phyloP scores from a whole-genome alignment of 176 grass and related monocot genomes.

The Musa acuminata region DNA sequence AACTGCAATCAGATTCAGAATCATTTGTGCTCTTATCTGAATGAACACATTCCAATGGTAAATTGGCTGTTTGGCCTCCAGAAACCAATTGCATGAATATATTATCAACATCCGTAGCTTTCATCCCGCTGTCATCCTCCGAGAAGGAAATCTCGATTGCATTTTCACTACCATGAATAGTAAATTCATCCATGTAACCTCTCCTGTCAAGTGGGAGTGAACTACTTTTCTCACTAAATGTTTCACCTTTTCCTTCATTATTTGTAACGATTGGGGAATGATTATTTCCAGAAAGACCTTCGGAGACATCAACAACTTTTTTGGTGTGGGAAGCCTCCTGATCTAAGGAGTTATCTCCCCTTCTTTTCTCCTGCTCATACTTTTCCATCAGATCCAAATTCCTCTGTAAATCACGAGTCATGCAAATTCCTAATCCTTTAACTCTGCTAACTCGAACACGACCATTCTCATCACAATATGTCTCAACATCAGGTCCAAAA shows the following conservation, averaged over 20 bases:
- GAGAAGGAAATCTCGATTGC: conserved; percentile 76
- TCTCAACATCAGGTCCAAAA: conserved; percentile 84
- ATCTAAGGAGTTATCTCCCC: conserved; percentile 12
- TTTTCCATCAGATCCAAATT: conserved; percentile 98
- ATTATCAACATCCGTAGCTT: conserved; percentile 44
- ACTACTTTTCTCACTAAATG: conserved; percentile 7
- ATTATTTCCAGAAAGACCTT: conserved; percentile 43
- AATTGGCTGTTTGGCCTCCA: conserved; percentile 29
- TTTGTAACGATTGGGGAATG: conserved; percentile 17
- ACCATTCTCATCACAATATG: conserved; percentile 74
- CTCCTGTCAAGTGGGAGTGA: conserved; percentile 13
- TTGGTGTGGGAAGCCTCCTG: conserved; percentile 28
- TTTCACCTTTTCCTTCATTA: conserved; percentile 33
- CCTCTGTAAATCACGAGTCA: conserved; percentile 97
- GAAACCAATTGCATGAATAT: conserved; percentile 79
- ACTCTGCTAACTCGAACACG: conserved; percentile 71
- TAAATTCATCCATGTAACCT: background rate
- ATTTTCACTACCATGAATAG: conserved; percentile 33
- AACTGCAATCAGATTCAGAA: conserved; percentile 52
- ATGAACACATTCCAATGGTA: conserved; percentile 16
- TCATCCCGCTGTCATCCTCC: conserved; percentile 46
- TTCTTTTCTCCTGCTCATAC: conserved; percentile 48
- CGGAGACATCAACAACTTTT: conserved; percentile 30
- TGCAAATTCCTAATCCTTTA: conserved; percentile 80
- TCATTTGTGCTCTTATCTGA: conserved; percentile 32